phyloP scores from a whole-genome alignment of 768 basidiomycete species.

The Chalciporus pseudorubinellus region DNA sequence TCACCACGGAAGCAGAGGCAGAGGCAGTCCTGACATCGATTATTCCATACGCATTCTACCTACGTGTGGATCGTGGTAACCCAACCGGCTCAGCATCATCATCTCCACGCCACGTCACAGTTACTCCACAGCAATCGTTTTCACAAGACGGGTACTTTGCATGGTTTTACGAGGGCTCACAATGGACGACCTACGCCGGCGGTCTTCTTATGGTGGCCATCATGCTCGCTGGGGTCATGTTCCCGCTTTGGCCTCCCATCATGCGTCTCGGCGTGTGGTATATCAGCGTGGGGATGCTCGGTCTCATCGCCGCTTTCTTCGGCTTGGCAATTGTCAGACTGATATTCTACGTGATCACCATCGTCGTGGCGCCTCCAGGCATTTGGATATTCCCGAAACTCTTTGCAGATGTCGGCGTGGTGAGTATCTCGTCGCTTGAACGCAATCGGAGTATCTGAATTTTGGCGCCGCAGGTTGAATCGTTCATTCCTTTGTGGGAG shows the following conservation, averaged over 20 bases:
- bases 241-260: conserved; percentile 95
- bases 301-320: conserved; percentile 87
- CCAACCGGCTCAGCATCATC: conserved; percentile 48
- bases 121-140: conserved; percentile 82
- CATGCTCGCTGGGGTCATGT: conserved; percentile 97
- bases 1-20: conserved; percentile 77
- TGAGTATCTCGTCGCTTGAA: conserved; percentile 44
- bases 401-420: conserved; percentile 98
- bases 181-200: conserved; percentile 89
- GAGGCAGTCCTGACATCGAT: conserved; percentile 59
- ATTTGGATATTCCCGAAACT: conserved; percentile 99
- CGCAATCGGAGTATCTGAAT: not conserved
- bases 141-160: conserved; percentile 83
- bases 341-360: conserved; percentile 91
- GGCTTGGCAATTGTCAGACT: conserved; percentile 85
- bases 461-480: conserved; percentile 70
- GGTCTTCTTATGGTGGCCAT: conserved; percentile 88
- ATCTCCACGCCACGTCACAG: conserved; percentile 65
- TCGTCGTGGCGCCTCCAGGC: conserved; percentile 81
- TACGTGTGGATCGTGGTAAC: conserved; percentile 81
- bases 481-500: conserved; percentile 95
- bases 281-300: conserved; percentile 82
- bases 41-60: conserved; percentile 87
- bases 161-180: conserved; percentile 96
- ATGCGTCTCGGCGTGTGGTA: conserved; percentile 97